Evolutionary conservation across 2,329 filamentous ascomycete species (phyloP).

Genomic region (Exserohilum turcica): DNA sequence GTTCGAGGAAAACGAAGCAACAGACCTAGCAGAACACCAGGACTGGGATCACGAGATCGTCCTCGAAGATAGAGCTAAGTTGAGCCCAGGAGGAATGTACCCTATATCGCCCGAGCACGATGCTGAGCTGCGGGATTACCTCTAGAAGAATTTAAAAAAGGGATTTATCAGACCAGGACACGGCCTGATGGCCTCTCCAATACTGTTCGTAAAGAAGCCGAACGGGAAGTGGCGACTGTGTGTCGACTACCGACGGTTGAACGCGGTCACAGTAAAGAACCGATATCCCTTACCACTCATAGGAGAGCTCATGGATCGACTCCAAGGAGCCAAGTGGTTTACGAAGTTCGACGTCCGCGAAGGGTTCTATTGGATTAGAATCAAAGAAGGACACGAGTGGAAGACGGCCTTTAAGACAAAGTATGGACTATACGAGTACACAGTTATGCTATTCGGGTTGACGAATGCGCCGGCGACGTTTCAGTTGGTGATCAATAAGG

Average conservation of each 20-base stretch:
- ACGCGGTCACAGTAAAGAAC: neutral
- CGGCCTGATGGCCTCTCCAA: neutral
- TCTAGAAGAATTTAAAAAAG: slow-evolving; percentile 2
- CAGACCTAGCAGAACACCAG: neutral
- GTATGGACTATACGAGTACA: neutral
- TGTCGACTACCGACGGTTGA: neutral
- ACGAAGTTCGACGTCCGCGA: neutral
- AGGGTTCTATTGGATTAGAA: neutral
- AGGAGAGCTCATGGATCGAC: neutral
- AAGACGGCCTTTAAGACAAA: neutral
- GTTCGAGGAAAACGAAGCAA: neutral
- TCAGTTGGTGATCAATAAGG: neutral
- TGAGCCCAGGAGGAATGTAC: slow-evolving; percentile 1
- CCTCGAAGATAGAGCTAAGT: neutral
- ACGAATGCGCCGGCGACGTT: neutral
- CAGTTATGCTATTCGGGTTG: neutral
- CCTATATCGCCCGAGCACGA: neutral
- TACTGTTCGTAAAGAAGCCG: neutral
- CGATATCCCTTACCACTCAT: neutral
- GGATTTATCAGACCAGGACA: neutral
- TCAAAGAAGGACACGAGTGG: neutral
- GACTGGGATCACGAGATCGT: neutral
- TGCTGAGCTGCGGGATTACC: neutral
- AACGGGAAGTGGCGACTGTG: neutral
- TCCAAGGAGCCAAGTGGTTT: neutral